Base-by-base conservation (phyloP, 257 asterid species). In the Plantago ovata region DNA sequence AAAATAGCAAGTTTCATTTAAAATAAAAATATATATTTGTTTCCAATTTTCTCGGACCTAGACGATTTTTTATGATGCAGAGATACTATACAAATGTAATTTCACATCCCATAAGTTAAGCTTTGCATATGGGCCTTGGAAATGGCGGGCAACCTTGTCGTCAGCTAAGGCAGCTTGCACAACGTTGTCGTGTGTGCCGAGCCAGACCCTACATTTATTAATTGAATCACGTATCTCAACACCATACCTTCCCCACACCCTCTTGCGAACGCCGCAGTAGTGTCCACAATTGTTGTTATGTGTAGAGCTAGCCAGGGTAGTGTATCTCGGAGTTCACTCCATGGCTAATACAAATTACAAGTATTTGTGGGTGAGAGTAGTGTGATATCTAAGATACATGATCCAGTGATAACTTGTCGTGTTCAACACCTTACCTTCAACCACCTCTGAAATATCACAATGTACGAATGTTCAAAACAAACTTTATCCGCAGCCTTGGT, bases 201-300 rank as follows among this genome's bases (percentile, higher is more conserved):
- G 68, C 87, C 92, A 83, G 0, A 83, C 87, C 51, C 92, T 79
- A 63, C 70, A 47, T 46, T 73, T 80, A 61, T 74, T 80, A 10
- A 46, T 64, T 3, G 36, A 88, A 67, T 84, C 92, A 40, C 87
- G 69, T 58, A 80, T 83, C 67, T 83, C 92, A 9, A 85, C 81
- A 13, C 85, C 87, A 56, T 73, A 84, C 12, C 86, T 60, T 0
- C 93, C 88, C 93, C 88, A 81, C 0, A 88, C 85, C 65, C 93
- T 38, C 78, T 74, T 74, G 24, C 92, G 52, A 0, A 83, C 91
- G 0, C 91, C 91, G 1, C 91, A 81, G 15, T 61, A 83, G 56
- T 71, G 91, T 7, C 19, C 16, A 8, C 66, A 77, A 0, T 38
- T 20, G 0, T 3, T 71, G 11, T 43, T n/a, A n/a, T 16, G 6